Evolutionary conservation across 176 grass and related monocot species (phyloP), one percentile per base, ranked within the genome.

Genomic region (Aechmea fasciata): DNA sequence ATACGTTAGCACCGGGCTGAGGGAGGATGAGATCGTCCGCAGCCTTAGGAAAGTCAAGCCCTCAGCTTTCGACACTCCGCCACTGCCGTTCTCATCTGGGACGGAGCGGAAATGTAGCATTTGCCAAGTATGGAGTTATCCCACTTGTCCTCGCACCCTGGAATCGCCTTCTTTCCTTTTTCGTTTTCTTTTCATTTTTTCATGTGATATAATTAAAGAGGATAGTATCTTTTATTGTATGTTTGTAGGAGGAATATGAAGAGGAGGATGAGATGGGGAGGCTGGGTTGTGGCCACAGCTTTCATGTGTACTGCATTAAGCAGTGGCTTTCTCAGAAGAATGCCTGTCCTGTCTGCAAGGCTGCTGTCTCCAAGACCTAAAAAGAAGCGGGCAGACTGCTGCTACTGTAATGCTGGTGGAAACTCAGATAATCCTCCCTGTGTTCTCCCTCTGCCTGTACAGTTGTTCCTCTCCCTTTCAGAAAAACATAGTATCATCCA

Each of bases 291-390:
- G 86, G 89, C 2, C 94, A 92, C 77, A 75, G 71, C 77, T 97
- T 87, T 57, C 94, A 97, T 48, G 77, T 90, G 75, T 82, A 85
- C 13, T 97, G 94, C 84, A 92, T 97, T 64, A 97, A 92, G 47
- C 94, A 92, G 50, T 97, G 89, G 94, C 94, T 97, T 64, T 78
- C 77, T 71, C 82, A 76, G 77, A 97, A 97, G 87, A 97, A 97
- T 62, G 78, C 86, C 51, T 92, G 94, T 74, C 94, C 94, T 2
- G 79, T 97, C 61, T 97, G 94, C 87, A 97, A 97, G 74, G 63
- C 70, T 11, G 61, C 77, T 54, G 80, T 88, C 22, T 80, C 87
- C 61, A 90, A 83, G 64, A 47, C 71, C 52, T 92, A 83, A 85
- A 73, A 13, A 48, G 64, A 48, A 49, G n/a, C 18, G 26, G 69